Conservation (phyloP, 2,329 filamentous ascomycete genomes). For the Fusarium duplospermum region DNA sequence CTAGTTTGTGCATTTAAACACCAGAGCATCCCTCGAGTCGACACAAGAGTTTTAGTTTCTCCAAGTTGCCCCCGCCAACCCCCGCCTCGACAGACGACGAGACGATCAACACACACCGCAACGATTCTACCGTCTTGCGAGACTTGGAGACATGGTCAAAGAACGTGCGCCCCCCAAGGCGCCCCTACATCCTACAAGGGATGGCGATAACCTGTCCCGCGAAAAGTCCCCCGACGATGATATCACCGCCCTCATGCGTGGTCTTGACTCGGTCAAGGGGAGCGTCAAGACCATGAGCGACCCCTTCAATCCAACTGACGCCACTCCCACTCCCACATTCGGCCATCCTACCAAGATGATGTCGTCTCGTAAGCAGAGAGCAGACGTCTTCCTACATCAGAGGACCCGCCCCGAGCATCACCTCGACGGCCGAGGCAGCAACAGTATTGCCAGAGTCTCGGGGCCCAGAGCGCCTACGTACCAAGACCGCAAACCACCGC, state of each 20-base stretch:
- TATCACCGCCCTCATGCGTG: constrained; percentile 48
- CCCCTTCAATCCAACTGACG: constrained; percentile 20
- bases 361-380: constrained; percentile 66
- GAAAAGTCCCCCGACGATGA: constrained; percentile 49
- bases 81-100: neutral
- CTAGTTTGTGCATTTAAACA: constrained; percentile 39
- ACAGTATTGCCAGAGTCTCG: constrained; percentile 54
- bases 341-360: constrained; percentile 57
- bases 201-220: constrained; percentile 42
- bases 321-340: constrained; percentile 46
- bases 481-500: constrained; percentile 60
- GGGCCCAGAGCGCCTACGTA: constrained; percentile 61
- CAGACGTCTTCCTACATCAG: constrained; percentile 65
- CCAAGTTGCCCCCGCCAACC: constrained; percentile 18
- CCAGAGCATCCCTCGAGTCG: constrained; percentile 25
- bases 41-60: constrained; percentile 35
- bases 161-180: constrained; percentile 60
- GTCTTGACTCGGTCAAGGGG: constrained; percentile 44
- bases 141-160: constrained; percentile 56
- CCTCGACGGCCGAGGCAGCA: constrained; percentile 51
- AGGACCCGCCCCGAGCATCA: constrained; percentile 69
- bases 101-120: constrained; percentile 11
- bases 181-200: constrained; percentile 54
- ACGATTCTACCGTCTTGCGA: constrained; percentile 27
- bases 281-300: constrained; percentile 30